Evolutionary conservation across 148 eudicot genomes (phyloP).

Genomic region (Pouteria glomerata): DNA sequence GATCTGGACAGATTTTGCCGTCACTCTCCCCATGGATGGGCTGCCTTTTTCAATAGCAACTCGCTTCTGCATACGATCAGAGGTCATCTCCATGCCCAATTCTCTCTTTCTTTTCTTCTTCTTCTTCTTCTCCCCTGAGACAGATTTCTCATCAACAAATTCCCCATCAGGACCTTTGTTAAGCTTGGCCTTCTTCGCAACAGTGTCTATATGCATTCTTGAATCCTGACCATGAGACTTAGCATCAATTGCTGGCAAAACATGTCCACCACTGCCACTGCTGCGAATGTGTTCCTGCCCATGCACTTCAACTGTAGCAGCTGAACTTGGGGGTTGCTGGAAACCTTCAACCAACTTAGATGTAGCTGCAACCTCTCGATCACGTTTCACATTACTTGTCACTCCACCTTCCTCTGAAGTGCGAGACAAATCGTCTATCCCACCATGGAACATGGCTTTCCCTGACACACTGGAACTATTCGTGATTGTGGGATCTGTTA

Average conservation of each 20-base stretch:
- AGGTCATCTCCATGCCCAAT: constrained; percentile 7
- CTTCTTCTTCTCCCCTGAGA: constrained; percentile 36
- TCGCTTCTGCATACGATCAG: constrained; percentile 16
- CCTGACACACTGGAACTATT: not conserved
- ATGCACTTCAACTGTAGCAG: constrained; percentile 1
- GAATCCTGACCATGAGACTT: constrained; percentile 22
- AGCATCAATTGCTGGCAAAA: not conserved
- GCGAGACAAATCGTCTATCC: not conserved
- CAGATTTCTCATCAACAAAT: constrained; percentile 29
- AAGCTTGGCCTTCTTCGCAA: constrained; percentile 40
- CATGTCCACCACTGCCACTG: not conserved
- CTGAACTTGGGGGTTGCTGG: constrained; percentile 12
- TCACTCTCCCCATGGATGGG: constrained; percentile 11
- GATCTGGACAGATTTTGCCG: constrained; percentile 16
- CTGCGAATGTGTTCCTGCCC: constrained; percentile 15
- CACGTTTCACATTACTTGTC: not conserved
- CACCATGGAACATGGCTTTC: not conserved
- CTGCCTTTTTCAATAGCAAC: constrained; percentile 18
- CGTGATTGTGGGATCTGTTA: not conserved
- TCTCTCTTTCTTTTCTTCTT: constrained; percentile 23
- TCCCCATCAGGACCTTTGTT: constrained; percentile 39
- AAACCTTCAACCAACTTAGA: constrained; percentile 9
- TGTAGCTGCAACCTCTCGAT: not conserved
- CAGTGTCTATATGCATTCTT: not conserved
- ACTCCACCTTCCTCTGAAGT: not conserved